Conservation (phyloP, 2,329 filamentous ascomycete genomes). For the Penicillium frequentans region DNA sequence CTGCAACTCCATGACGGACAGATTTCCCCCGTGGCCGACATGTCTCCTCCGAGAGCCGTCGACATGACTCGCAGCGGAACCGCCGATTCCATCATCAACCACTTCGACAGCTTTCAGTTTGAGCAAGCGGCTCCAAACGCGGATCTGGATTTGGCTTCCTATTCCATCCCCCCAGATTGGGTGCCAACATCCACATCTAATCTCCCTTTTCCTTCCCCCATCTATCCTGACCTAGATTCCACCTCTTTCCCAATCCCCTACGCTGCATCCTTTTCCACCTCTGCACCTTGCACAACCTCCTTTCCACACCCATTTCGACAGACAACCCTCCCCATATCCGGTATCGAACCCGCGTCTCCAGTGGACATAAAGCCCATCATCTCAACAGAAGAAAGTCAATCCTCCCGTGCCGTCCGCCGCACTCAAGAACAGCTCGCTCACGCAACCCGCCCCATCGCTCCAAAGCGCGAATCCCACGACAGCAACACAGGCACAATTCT, state of each 20-base stretch:
- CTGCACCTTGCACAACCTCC: conserved; percentile 35
- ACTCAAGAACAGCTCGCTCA: conserved; percentile 51
- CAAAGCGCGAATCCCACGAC: conserved; percentile 42
- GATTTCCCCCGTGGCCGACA: conserved; percentile 24
- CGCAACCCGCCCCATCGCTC: conserved; percentile 52
- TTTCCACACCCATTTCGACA: conserved; percentile 24
- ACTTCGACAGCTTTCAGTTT: conserved; percentile 47
- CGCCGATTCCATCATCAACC: conserved; percentile 46
- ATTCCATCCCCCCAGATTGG: conserved; percentile 25
- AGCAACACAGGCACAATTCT: conserved; percentile 18
- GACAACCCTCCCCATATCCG: conserved; percentile 37
- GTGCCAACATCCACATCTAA: conserved; percentile 20
- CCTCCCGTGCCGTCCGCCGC: conserved; percentile 48
- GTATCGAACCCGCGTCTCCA: conserved; percentile 7
- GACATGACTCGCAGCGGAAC: conserved; percentile 49
- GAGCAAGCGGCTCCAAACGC: conserved; percentile 37
- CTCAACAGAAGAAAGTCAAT: conserved; percentile 47
- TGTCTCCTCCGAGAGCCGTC: conserved; percentile 30
- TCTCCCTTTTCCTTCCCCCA: conserved; percentile 12
- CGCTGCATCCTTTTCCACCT: conserved; percentile 36
- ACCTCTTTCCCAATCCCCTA: conserved; percentile 29
- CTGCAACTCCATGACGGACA: conserved; percentile 11
- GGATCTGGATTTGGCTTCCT: conserved; percentile 17
- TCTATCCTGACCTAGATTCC: conserved; percentile 32
- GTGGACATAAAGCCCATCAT: conserved; percentile 53